Conservation (phyloP, 2,329 filamentous ascomycete species). For the Fusarium zealandicum region DNA sequence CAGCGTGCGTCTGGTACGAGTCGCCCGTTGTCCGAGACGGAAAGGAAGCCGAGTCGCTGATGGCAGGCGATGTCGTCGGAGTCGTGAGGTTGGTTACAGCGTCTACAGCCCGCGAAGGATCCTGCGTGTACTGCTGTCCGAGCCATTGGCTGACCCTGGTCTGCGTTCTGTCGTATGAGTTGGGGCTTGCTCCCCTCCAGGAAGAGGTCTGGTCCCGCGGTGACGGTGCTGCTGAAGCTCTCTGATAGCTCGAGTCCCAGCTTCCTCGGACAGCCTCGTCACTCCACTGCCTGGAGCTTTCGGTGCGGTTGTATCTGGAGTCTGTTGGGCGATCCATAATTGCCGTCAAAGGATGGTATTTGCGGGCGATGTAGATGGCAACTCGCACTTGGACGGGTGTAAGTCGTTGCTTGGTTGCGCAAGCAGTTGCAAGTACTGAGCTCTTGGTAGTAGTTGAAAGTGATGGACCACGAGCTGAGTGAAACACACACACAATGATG, state of each 20-base stretch:
- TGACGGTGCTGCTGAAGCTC: slow-evolving; percentile 30
- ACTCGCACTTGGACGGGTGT: slow-evolving; percentile 6
- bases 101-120: slow-evolving; percentile 24
- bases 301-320: slow-evolving; percentile 24
- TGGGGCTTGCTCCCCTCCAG: slow-evolving; percentile 22
- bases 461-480: background rate
- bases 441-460: background rate
- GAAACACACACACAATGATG: background rate
- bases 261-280: slow-evolving; percentile 40
- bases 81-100: slow-evolving; percentile 37
- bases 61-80: slow-evolving; percentile 37
- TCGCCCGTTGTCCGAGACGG: slow-evolving; percentile 21
- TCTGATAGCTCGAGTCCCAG: slow-evolving; percentile 37
- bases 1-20: slow-evolving; percentile 18
- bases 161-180: slow-evolving; percentile 30
- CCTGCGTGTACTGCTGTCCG: slow-evolving; percentile 33
- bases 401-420: slow-evolving; percentile 8
- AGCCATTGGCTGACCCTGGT: slow-evolving; percentile 39
- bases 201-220: slow-evolving; percentile 31
- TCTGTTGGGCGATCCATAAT: slow-evolving; percentile 36
- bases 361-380: slow-evolving; percentile 4
- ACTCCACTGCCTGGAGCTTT: slow-evolving; percentile 41
- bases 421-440: background rate
- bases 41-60: slow-evolving; percentile 40
- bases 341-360: slow-evolving; percentile 5